phyloP scores from a whole-genome alignment of 2,329 filamentous ascomycete species.

The Mollisia scopiformis region DNA sequence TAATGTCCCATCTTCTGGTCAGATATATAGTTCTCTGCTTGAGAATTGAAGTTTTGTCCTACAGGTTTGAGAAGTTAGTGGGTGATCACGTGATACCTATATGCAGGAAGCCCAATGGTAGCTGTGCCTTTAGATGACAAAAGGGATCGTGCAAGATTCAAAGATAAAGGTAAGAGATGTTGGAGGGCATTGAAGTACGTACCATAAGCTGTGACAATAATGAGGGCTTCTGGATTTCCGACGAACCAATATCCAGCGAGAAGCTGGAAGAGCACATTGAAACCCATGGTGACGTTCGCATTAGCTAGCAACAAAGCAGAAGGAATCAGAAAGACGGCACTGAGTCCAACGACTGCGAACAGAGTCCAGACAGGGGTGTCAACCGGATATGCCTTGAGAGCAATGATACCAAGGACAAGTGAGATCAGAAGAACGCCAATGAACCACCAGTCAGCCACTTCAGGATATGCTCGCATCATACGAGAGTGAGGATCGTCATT shows the following conservation, averaged over 20 bases:
- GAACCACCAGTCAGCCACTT: conserved; percentile 58
- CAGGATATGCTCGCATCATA: conserved; percentile 57
- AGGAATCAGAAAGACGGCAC: conserved; percentile 49
- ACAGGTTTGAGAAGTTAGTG: neutral
- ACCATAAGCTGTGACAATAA: neutral
- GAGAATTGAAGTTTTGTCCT: neutral
- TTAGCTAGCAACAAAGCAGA: conserved; percentile 51
- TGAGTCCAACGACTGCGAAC: conserved; percentile 50
- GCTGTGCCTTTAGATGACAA: neutral
- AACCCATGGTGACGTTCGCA: conserved; percentile 47
- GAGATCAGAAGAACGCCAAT: neutral
- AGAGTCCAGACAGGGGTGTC: conserved; percentile 53
- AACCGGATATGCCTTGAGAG: conserved; percentile 30
- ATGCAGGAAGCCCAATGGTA: no score
- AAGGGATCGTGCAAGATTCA: neutral
- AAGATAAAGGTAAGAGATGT: neutral
- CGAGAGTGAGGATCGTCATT: conserved; percentile 53
- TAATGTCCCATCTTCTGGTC: conserved; percentile 42
- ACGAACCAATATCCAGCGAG: conserved; percentile 8
- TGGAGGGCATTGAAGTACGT: neutral
- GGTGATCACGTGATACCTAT: no score
- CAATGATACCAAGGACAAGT: neutral
- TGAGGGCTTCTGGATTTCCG: neutral
- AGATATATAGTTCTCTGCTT: conserved; percentile 30
- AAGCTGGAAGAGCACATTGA: conserved; percentile 12